Base-by-base conservation (phyloP, 768 basidiomycete genomes). In the Kondoa malvinella region DNA sequence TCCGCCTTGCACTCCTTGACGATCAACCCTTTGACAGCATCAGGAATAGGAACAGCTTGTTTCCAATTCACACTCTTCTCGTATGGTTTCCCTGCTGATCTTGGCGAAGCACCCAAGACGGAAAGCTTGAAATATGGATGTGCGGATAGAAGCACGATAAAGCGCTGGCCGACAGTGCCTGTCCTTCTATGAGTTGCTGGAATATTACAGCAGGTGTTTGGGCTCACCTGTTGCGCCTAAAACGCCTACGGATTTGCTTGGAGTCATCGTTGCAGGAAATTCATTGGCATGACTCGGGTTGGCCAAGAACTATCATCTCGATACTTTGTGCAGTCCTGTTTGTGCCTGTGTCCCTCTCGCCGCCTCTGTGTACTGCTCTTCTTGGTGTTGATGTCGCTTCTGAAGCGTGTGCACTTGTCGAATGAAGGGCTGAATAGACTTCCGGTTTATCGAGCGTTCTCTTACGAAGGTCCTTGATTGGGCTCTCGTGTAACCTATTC, bases 161-260 rank as follows among this genome's bases (percentile, higher is more conserved):
- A 99, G 56, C 92, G 84, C 78, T 97, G 94, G 27, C 94, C 92
- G 62, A 96, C 94, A 60, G 90, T 95, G 67, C 94, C 77, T 66
- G 27, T 30, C n/a, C 61, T 16, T 26, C 15, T 3, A 17, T 31
- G 27, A 4, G 57, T 59, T 29, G 30, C n/a, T 59, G n/a, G 4
- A 59, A 4, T 8, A 25, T 59, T 25, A 12, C 57, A 25, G 8
- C 4, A 21, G 57, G 8, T 8, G 57, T 29, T 12, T 25, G 4
- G 57, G 30, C 57, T 8, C 8, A 59, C 61, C 61, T 63, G 61
- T 63, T 17, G 61, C 61, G 30, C 61, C 61, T 33, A 63, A 29
- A 3, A 63, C 61, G 61, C 61, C 61, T 31, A 63, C 61, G 4
- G n/a, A 26, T n/a, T 63, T 63, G 21, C 8, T 50, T 50, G 8